A percentile compares a stretch with the other conserved stretches of the same genome.
Evolutionary conservation across 805 yeast species (phyloP).

Genomic region (Candida ascalaphidarum): DNA sequence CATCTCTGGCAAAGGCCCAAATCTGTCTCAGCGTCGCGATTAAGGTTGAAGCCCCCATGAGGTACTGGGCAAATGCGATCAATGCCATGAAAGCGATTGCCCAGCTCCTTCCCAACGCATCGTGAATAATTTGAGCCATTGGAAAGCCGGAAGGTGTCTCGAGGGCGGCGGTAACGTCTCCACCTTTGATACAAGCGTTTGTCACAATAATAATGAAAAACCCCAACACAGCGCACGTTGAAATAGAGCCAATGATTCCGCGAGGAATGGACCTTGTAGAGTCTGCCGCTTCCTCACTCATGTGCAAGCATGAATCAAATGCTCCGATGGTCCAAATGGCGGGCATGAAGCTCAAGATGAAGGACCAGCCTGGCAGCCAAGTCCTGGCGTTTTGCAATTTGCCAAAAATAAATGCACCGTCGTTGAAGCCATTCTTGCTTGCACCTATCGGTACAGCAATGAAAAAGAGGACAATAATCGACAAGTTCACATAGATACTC

Average conservation of each 20-base stretch:
- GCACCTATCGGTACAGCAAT: slow-evolving; percentile 63
- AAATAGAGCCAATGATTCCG: slow-evolving; percentile 53
- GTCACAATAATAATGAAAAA: slow-evolving; percentile 46
- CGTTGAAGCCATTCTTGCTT: slow-evolving; percentile 30
- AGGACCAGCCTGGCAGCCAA: slow-evolving; percentile 56
- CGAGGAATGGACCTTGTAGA: slow-evolving; percentile 57
- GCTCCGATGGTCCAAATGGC: slow-evolving; percentile 72
- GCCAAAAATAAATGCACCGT: slow-evolving; percentile 50
- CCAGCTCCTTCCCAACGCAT: slow-evolving; percentile 57
- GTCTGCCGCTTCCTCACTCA: slow-evolving; percentile 62
- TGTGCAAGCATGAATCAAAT: slow-evolving; percentile 64
- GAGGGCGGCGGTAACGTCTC: slow-evolving; percentile 15
- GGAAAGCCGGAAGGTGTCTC: slow-evolving; percentile 43
- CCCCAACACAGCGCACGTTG: slow-evolving; percentile 50
- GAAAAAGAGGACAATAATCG: slow-evolving; percentile 43
- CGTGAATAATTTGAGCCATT: slow-evolving; percentile 56
- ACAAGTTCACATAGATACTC: slow-evolving; percentile 47
- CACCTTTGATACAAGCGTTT: slow-evolving; percentile 46
- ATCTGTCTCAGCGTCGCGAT: slow-evolving; percentile 63
- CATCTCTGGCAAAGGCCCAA: slow-evolving; percentile 73
- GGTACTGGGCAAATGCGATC: slow-evolving; percentile 51
- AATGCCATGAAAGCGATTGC: slow-evolving; percentile 56
- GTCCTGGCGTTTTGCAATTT: slow-evolving; percentile 39
- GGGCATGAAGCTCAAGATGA: slow-evolving; percentile 50
- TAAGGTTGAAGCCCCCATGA: slow-evolving; percentile 57